Evolutionary conservation across 495 filamentous ascomycete genomes (phyloP).

Genomic region (Neurospora sp.): DNA sequence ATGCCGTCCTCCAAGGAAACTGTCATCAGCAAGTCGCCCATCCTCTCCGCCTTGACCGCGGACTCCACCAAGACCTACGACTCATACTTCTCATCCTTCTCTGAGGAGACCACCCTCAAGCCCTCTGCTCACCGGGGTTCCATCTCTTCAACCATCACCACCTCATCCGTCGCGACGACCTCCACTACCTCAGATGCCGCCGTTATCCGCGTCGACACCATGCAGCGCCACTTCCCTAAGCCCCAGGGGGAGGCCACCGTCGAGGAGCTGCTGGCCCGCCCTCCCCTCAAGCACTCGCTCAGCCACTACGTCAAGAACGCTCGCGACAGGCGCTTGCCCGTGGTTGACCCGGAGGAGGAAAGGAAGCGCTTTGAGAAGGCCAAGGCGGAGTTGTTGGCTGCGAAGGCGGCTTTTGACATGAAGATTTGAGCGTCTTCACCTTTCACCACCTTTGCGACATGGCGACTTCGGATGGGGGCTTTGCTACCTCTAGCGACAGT

Average conservation of each 20-base stretch:
- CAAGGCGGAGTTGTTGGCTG: slow-evolving; percentile 27
- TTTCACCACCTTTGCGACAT: not conserved
- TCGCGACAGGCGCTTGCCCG: slow-evolving; percentile 2
- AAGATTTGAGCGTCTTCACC: not conserved
- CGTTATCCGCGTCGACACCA: slow-evolving; percentile 5
- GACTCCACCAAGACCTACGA: not conserved
- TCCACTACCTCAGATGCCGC: slow-evolving; percentile 9
- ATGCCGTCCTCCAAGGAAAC: not conserved
- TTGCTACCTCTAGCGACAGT: not conserved
- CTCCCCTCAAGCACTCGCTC: slow-evolving; percentile 27
- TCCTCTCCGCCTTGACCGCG: not conserved
- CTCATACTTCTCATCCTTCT: slow-evolving; percentile 2
- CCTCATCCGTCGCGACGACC: slow-evolving; percentile 5
- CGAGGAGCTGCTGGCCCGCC: slow-evolving; percentile 29
- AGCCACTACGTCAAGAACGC: slow-evolving; percentile 29
- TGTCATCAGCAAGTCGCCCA: not conserved
- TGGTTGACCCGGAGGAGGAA: slow-evolving; percentile 14
- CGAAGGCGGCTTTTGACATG: slow-evolving; percentile 8
- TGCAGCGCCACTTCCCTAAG: slow-evolving; percentile 24
- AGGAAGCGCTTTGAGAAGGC: slow-evolving; percentile 21
- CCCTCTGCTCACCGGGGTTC: slow-evolving; percentile 2
- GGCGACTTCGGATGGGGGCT: not conserved
- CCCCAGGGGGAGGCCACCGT: slow-evolving; percentile 26
- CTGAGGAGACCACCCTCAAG: not conserved
- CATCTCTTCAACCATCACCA: slow-evolving; percentile 8